Evolutionary conservation across 192 early-diverging fungal genomes (phyloP).

Genomic region (Backusella morwellensis): DNA sequence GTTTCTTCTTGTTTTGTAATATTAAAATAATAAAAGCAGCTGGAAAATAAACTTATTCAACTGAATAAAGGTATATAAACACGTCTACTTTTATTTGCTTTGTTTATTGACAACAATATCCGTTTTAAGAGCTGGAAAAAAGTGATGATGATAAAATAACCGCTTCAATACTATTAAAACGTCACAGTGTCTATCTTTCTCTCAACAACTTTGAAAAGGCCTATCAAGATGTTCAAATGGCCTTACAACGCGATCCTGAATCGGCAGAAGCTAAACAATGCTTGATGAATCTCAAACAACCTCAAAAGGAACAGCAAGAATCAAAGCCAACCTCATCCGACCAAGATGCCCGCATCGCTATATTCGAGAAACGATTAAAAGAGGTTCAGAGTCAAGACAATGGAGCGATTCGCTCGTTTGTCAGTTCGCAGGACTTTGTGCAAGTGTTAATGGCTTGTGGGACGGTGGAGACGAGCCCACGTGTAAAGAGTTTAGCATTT

Average conservation of each 20-base stretch:
- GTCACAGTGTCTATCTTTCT: slow-evolving; percentile 5
- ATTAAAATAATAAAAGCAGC: background rate
- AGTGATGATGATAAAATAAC: slow-evolving; percentile 6
- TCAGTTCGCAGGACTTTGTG: slow-evolving; percentile 24
- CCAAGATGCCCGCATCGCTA: slow-evolving; percentile 15
- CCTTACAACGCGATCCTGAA: slow-evolving; percentile 2
- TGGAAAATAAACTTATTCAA: slow-evolving; percentile 4
- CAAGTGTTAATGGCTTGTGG: slow-evolving; percentile 23
- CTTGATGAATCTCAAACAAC: background rate
- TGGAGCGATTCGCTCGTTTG: slow-evolving; percentile 18
- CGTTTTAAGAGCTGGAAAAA: slow-evolving; percentile 4
- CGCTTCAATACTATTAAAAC: slow-evolving; percentile 19
- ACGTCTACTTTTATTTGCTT: background rate
- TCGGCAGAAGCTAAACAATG: slow-evolving; percentile 13
- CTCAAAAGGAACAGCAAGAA: no score
- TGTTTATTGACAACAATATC: background rate
- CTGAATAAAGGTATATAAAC: slow-evolving; percentile 1
- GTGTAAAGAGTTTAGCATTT: slow-evolving; percentile 21
- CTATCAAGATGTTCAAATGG: slow-evolving; percentile 8
- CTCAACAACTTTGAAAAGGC: slow-evolving; percentile 4
- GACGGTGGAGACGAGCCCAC: background rate
- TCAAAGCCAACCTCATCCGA: background rate
- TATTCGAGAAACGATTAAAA: slow-evolving; percentile 1
- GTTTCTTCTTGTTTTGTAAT: background rate
- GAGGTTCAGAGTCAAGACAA: background rate